These are phyloP conservation scores for Podospora conica DNA, from an alignment of 495 filamentous ascomycete genomes.

Conservation along the genomic window DNA sequence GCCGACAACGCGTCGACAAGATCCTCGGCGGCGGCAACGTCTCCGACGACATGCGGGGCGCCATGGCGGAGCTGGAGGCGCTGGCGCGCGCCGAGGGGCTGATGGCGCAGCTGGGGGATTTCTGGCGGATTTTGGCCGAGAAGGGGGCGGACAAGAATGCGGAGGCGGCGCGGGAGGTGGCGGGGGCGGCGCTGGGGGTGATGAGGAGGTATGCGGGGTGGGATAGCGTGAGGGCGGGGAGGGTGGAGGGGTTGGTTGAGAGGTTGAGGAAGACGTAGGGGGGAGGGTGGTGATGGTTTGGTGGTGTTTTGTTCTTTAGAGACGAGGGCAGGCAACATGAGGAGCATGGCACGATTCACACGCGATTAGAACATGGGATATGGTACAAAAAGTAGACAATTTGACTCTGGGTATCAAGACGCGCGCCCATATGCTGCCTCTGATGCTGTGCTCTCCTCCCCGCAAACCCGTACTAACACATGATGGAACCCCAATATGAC, in stretches of 20 bases:
- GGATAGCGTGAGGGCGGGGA: slow-evolving; percentile 9
- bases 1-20: slow-evolving; percentile 19
- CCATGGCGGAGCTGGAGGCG: slow-evolving; percentile 17
- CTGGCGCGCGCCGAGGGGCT: slow-evolving; percentile 22
- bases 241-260: not conserved
- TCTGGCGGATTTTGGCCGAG: slow-evolving; percentile 21
- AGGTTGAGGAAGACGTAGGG: not conserved
- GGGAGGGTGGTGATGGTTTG: not conserved
- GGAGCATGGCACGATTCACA: no score
- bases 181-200: slow-evolving; percentile 12
- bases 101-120: slow-evolving; percentile 25
- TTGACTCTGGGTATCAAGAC: not conserved
- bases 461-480: not conserved
- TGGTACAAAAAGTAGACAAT: not conserved
- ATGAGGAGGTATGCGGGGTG: slow-evolving; percentile 23
- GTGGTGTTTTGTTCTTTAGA: no score
- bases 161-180: slow-evolving; percentile 15
- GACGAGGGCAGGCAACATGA: no score
- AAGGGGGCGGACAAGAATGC: slow-evolving; percentile 16
- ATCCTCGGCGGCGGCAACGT: slow-evolving; percentile 16
- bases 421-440: not conserved
- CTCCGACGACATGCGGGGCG: slow-evolving; percentile 10
- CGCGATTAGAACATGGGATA: no score
- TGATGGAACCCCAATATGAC: not conserved
- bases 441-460: not conserved